Base-by-base conservation (phyloP, 306 rosid species). In the Dalbergia cultrata region DNA sequence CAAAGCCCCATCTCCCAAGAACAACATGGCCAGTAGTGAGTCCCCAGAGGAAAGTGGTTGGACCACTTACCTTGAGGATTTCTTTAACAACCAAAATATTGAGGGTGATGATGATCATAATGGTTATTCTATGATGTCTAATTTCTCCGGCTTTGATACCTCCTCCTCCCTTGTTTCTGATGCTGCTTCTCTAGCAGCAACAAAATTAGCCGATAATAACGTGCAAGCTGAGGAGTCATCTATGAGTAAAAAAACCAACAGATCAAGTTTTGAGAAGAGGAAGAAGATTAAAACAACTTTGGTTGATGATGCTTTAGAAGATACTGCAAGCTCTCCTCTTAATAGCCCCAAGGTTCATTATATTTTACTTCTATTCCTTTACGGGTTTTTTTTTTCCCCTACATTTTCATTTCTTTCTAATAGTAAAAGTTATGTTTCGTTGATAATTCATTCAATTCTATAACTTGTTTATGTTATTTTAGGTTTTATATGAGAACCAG, bases 261-360 rank as follows among this genome's bases (percentile, higher is more conserved):
- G 78, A 63, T 65, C 64, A 65, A 84, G 88, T 72, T 82, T 86
- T 77, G 84, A 84, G 77, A 90, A 86, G 73, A 90, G 90, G 80
- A 88, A 87, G 80, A 84, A 84, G 85, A 70, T 76, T 45, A 84
- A 68, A 66, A 66, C 79, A 37, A 56, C 72, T 59, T 45, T 90
- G 68, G 57, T 79, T 71, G 99, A 95, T 78, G 92, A 91, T 19
- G 83, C 89, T 63, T 88, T 95, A 87, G 97, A 89, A 82, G 99
- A 93, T 83, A 95, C 99, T 39, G 97, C 99, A 70, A 95, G 82
- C 67, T 95, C 99, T 86, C 97, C 97, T 4, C 70, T 91, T 57
- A 84, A 80, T 33, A 89, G 91, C 81, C 93, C 94, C 81, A 86
- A 90, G 95, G 98, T 87, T 41, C 65, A 18, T 39, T n/a, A 14